phyloP scores from a whole-genome alignment of 2,329 filamentous ascomycete genomes.

The Alternaria metachromatica region DNA sequence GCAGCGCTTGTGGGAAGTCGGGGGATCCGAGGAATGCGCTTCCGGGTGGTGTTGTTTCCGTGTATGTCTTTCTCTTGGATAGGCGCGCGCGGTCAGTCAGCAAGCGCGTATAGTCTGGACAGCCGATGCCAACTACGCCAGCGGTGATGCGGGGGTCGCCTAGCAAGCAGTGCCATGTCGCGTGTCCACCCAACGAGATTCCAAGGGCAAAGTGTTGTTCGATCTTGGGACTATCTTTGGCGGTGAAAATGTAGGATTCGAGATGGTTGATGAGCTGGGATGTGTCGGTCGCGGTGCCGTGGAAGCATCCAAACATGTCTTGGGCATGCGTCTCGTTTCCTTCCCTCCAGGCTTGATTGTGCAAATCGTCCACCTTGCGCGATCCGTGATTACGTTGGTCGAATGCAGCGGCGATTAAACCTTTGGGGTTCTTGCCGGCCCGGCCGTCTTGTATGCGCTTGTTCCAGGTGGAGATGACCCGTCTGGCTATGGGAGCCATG shows the following conservation, averaged over 20 bases:
- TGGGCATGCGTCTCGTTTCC: slow-evolving; percentile 84
- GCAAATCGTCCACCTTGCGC: slow-evolving; percentile 68
- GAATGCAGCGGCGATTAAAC: slow-evolving; percentile 81
- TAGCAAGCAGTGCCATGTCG: slow-evolving; percentile 82
- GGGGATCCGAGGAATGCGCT: slow-evolving; percentile 74
- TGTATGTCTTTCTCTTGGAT: slow-evolving; percentile 70
- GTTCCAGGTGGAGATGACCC: slow-evolving; percentile 73
- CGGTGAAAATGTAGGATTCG: slow-evolving; percentile 73
- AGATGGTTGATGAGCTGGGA: slow-evolving; percentile 78
- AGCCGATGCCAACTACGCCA: slow-evolving; percentile 82
- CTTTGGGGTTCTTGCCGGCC: slow-evolving; percentile 49
- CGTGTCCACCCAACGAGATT: slow-evolving; percentile 85
- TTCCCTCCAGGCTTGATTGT: slow-evolving; percentile 79
- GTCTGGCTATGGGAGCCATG: slow-evolving; percentile 78
- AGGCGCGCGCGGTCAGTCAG: slow-evolving; percentile 79
- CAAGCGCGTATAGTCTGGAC: slow-evolving; percentile 83
- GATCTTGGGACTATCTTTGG: slow-evolving; percentile 52
- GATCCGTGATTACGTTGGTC: slow-evolving; percentile 94
- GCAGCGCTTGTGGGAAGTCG: slow-evolving; percentile 76
- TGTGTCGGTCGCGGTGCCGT: slow-evolving; percentile 76
- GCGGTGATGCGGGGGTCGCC: slow-evolving; percentile 79
- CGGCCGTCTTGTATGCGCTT: slow-evolving; percentile 44
- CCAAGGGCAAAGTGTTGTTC: slow-evolving; percentile 77
- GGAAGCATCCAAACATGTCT: slow-evolving; percentile 86
- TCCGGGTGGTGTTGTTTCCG: slow-evolving; percentile 61